Evolutionary conservation across 257 asterid genomes (phyloP).

Genomic region (Oldenlandia corymbosa): DNA sequence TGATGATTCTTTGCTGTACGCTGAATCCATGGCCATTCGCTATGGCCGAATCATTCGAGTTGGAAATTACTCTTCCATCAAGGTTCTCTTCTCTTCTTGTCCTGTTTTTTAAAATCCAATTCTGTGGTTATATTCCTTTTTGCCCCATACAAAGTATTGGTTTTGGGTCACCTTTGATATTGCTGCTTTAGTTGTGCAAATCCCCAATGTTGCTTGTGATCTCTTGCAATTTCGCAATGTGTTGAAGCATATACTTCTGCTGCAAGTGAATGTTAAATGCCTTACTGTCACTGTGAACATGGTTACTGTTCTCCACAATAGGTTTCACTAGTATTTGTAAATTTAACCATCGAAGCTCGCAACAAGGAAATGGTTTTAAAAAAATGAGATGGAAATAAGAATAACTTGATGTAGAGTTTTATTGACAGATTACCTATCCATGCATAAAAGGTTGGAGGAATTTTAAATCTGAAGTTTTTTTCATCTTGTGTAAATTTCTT

Average conservation of each 20-base stretch:
- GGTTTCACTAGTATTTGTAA: no score
- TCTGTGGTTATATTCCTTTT: not conserved
- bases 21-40: constrained; percentile 71
- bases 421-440: not conserved
- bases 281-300: no score
- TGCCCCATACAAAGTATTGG: not conserved
- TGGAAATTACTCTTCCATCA: constrained; percentile 44
- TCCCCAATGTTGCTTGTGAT: not conserved
- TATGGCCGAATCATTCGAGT: constrained; percentile 54
- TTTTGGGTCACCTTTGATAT: no score
- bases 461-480: not conserved
- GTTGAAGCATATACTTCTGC: no score
- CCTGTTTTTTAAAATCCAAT: not conserved
- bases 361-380: no score
- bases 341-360: not conserved
- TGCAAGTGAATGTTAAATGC: no score
- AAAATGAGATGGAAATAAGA: not conserved
- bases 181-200: no score
- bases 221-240: not conserved
- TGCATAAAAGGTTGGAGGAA: not conserved
- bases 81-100: constrained; percentile 32
- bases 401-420: not conserved
- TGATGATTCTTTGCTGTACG: constrained; percentile 56
- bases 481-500: not conserved
- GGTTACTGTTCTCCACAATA: no score